These are phyloP conservation scores for Cyberlindnera bimundalis DNA, from an alignment of 805 yeast genomes.

Conservation along the genomic window DNA sequence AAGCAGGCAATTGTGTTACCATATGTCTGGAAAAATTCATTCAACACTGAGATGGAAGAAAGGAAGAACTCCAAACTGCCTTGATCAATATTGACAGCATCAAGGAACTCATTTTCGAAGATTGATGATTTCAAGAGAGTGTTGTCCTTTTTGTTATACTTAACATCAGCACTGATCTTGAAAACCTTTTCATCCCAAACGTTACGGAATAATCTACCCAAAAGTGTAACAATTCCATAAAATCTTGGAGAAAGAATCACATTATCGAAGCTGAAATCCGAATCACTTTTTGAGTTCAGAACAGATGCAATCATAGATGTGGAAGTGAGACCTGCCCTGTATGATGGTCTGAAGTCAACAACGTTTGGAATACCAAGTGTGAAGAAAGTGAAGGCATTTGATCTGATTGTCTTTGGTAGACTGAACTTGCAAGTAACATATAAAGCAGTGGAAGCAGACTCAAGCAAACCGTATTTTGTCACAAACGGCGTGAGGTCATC, in stretches of 20 bases:
- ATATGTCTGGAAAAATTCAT: conserved; percentile 67
- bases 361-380: conserved; percentile 40
- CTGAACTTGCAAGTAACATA: conserved; percentile 77
- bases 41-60: conserved; percentile 65
- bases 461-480: conserved; percentile 79
- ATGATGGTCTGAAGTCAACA: conserved; percentile 40
- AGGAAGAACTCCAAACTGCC: conserved; percentile 62
- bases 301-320: conserved; percentile 23
- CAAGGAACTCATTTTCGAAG: conserved; percentile 39
- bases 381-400: conserved; percentile 41
- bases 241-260: conserved; percentile 91
- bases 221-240: conserved; percentile 77
- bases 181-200: conserved; percentile 78
- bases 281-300: conserved; percentile 9
- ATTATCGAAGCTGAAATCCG: conserved; percentile 51
- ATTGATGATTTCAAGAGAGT: conserved; percentile 26
- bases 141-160: conserved; percentile 33
- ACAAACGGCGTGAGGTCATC: conserved; percentile 70
- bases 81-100: conserved; percentile 39
- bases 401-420: conserved; percentile 47
- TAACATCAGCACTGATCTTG: conserved; percentile 31
- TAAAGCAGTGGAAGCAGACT: conserved; percentile 85
- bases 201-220: conserved; percentile 74
- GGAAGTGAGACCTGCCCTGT: conserved; percentile 23
- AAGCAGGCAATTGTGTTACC: conserved; percentile 60